Conservation (phyloP, 305 asterid genomes). For the Ilex paraguariensis region DNA sequence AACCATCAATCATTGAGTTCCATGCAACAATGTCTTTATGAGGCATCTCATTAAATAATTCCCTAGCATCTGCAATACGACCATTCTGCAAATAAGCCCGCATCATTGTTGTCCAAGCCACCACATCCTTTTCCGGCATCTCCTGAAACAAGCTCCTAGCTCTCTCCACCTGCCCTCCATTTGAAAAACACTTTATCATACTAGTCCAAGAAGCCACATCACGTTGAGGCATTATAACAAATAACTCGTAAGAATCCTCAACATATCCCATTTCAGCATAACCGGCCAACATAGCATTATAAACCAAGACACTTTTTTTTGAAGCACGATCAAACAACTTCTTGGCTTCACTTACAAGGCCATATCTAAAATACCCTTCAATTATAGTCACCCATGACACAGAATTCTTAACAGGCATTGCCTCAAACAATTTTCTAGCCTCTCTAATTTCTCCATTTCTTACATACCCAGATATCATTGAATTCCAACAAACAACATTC, state of each 20-base stretch:
- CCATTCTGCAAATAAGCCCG: slow-evolving; percentile 43
- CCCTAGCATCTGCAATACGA: slow-evolving; percentile 30
- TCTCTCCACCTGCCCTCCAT: slow-evolving; percentile 37
- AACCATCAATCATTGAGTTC: slow-evolving; percentile 58
- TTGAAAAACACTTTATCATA: slow-evolving; percentile 39
- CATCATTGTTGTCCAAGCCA: slow-evolving; percentile 62
- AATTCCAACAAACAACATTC: slow-evolving; percentile 52
- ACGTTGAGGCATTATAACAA: slow-evolving; percentile 33
- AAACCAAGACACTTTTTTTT: slow-evolving; percentile 26
- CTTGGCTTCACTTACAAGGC: slow-evolving; percentile 40
- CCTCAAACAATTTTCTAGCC: slow-evolving; percentile 39
- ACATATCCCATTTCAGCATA: slow-evolving; percentile 29
- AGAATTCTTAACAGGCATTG: slow-evolving; percentile 46
- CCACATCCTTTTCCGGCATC: slow-evolving; percentile 55
- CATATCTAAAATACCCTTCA: slow-evolving; percentile 38
- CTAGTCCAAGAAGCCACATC: slow-evolving; percentile 66
- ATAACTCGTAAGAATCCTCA: slow-evolving; percentile 36
- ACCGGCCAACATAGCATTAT: slow-evolving; percentile 56
- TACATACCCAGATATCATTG: slow-evolving; percentile 50
- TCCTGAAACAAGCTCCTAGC: slow-evolving; percentile 45
- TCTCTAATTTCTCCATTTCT: slow-evolving; percentile 35
- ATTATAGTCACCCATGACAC: slow-evolving; percentile 40
- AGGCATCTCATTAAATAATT: slow-evolving; percentile 48
- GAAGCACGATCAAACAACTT: slow-evolving; percentile 32
- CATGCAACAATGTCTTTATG: slow-evolving; percentile 47